Conservation (phyloP, 805 yeast genomes). For the Torulaspora quercuum region DNA sequence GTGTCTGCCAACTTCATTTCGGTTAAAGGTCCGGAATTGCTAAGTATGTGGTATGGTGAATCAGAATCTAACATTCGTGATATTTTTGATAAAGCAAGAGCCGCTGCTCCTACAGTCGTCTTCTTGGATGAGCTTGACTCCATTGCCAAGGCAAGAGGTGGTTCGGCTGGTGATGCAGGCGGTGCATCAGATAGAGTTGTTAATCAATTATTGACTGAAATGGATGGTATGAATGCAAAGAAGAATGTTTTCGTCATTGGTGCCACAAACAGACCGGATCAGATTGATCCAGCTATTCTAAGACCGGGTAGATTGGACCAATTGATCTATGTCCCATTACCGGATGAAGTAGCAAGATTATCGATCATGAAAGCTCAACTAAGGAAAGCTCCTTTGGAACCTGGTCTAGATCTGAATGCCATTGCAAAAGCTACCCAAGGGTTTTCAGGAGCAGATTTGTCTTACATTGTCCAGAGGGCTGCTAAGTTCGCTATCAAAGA, state of each 20-base stretch:
- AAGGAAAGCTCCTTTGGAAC: conserved; percentile 97
- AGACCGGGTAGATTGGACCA: conserved; percentile 99
- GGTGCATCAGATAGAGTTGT: conserved; percentile 97
- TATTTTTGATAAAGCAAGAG: conserved; percentile 96
- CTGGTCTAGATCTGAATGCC: conserved; percentile 83
- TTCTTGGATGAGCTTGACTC: conserved; percentile 98
- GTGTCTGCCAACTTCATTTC: conserved; percentile 97
- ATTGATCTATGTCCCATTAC: conserved; percentile 96
- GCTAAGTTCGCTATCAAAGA: conserved; percentile 99
- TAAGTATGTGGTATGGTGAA: conserved; percentile 99
- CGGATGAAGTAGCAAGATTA: conserved; percentile 91
- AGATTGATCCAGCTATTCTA: conserved; percentile 95
- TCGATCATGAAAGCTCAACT: conserved; percentile 93
- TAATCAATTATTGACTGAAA: conserved; percentile 91
- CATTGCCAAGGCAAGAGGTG: conserved; percentile 96
- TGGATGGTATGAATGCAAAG: conserved; percentile 99
- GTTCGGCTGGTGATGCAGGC: conserved; percentile 86
- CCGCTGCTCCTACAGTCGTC: conserved; percentile 99
- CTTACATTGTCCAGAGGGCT: conserved; percentile 95
- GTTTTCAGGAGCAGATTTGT: conserved; percentile 98
- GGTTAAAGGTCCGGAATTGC: conserved; percentile 85
- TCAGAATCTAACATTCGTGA: conserved; percentile 96
- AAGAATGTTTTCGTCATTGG: conserved; percentile 98
- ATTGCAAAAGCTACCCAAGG: conserved; percentile 95
- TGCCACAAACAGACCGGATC: conserved; percentile 99